Evolutionary conservation across 2,329 filamentous ascomycete species (phyloP), one percentile per base, ranked within the genome.

Genomic region (Aureobasidium sp.): DNA sequence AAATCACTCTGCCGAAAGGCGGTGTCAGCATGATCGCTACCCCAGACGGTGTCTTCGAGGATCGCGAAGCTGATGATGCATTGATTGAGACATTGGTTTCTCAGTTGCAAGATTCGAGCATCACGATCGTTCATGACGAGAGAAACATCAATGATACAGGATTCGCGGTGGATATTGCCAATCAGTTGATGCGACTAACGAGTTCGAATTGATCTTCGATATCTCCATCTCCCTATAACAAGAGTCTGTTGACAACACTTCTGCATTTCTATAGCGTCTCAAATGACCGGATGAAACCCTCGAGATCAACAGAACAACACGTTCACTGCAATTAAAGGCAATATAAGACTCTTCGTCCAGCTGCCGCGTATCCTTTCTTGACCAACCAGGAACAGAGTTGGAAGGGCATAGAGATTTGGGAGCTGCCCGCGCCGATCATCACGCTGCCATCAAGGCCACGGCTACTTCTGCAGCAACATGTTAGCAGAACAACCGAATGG

Each of bases 21-120:
- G 86, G 85, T 0, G 70, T 88, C 13, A 88, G 85, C 67, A 78
- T 82, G 73, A 77, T 89, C 49, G 77, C 83, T 8, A 77, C 65
- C 66, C 80, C 69, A 21, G 77, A 73, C 1, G 78, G 74, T 2
- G 73, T 83, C 0, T 88, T 87, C 66, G 72, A 77, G 64, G 77
- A 83, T 67, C 64, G 68, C 2, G 67, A 75, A 33, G 78, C 79
- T 3, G 80, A 84, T 65, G 67, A 70, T 17, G 73, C 70, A 6
- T 65, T 84, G 19, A 79, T 80, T 60, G 65, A 70, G 0, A 73
- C 78, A 0, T 70, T 89, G 17, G 75, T 72, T 50, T 64, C 73
- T 0, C 81, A 78, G 0, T 69, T 88, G 21, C 57, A 73, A 15
- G 78, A 71, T 0, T 81, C 73, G 21, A 74, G 72, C 0, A 79